These are phyloP conservation scores for Globisporangium camurandrum DNA, from an alignment of 352 stramenopile genomes.

Conservation along the genomic window DNA sequence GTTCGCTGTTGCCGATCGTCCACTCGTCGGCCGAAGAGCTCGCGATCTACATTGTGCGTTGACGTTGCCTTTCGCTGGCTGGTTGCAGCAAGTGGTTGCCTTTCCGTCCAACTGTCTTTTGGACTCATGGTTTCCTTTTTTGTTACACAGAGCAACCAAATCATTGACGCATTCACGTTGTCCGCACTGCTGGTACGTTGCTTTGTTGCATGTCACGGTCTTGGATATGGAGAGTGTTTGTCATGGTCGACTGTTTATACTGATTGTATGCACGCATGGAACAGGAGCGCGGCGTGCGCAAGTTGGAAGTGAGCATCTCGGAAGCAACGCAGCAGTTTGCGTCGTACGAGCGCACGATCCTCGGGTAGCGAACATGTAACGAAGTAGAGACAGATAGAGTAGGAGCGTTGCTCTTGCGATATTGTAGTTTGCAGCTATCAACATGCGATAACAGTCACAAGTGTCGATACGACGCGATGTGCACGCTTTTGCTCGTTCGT, in stretches of 20 bases:
- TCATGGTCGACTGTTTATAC: not conserved
- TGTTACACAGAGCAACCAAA: constrained; percentile 63
- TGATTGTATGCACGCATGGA: not conserved
- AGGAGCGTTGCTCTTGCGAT: too few species aligned
- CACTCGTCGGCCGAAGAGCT: constrained; percentile 97
- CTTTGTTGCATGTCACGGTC: not conserved
- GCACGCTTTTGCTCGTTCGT: too few species aligned
- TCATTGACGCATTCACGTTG: constrained; percentile 81
- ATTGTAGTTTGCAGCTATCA: too few species aligned
- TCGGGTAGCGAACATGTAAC: constrained; percentile 27
- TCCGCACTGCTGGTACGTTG: constrained; percentile 50
- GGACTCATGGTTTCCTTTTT: not conserved
- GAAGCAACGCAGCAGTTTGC: constrained; percentile 90
- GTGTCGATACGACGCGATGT: too few species aligned
- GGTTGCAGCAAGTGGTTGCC: too few species aligned
- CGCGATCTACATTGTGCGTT: constrained; percentile 89
- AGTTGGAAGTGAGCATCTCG: constrained; percentile 93
- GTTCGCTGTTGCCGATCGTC: constrained; percentile 93
- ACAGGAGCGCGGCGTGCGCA: constrained; percentile 68
- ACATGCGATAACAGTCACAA: too few species aligned
- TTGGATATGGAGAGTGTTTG: not conserved
- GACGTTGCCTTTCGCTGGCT: not conserved
- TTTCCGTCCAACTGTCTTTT: too few species aligned
- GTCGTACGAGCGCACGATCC: constrained; percentile 68
- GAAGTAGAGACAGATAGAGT: too few species aligned